Base-by-base conservation (phyloP, 176 grass and related monocot genomes). In the Lolium perenne region DNA sequence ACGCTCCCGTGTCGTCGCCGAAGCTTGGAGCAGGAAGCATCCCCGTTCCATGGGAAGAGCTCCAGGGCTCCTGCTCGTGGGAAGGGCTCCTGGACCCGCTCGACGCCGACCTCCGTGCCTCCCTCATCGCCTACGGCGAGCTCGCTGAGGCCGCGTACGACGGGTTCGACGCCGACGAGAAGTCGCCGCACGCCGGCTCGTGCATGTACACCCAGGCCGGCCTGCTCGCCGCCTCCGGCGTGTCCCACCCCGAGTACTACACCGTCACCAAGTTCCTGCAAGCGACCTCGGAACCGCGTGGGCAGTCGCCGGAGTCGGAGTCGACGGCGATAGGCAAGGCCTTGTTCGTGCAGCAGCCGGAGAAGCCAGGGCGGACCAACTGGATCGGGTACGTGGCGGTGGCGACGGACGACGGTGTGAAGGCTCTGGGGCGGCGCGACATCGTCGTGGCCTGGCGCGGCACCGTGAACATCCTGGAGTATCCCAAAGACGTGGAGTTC, bases 221-320 rank as follows among this genome's bases (percentile, higher is more conserved):
- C 69, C 65, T 98, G 15, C 88, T 98, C 5, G 12, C 3, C 32
- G 32, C 32, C 32, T 35, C 32, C 32, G 32, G 32, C 32, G 32
- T 35, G 32, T 35, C 32, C 32, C 32, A 35, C 32, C 32, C 32
- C 32, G 32, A 35, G 32, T 35, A 35, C 32, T 35, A 35, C 32
- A 35, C 17, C 2, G 60, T 98, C 81, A 98, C 96, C 26, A 85
- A 81, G 74, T 95, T 91, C 80, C 0, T 98, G 17, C 94, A 94
- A 63, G 96, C 96, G 41, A 92, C 93, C 7, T 88, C 91, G 3
- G 65, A n/a, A 38, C 80, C 23, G 11, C 80, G 41, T 45, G 5
- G 5, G 41, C 5, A 45, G 41, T 66, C 32, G 23, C 15, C 62
- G 32, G 32, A 35, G 32, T 35, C 32, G 32, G 32, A 35, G 57